Conservation (phyloP, 768 basidiomycete genomes). For the Boletus pseudopeckii region DNA sequence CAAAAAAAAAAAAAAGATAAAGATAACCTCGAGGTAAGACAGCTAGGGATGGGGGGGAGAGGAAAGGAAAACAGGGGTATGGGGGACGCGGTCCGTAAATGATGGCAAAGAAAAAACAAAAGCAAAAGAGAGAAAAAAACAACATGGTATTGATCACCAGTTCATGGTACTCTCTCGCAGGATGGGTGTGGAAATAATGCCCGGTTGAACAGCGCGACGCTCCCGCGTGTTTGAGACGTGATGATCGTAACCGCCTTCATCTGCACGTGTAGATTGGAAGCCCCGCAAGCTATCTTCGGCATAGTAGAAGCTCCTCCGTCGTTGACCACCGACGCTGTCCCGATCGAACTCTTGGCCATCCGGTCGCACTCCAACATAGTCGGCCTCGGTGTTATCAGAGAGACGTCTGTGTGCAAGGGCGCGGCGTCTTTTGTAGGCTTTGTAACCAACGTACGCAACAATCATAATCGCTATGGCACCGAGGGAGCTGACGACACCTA, state of each 20-base stretch:
- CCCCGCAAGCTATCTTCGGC: constrained; percentile 80
- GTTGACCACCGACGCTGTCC: constrained; percentile 68
- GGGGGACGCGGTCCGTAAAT: constrained; percentile 7
- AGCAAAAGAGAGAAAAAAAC: neutral
- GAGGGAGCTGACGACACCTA: constrained; percentile 83
- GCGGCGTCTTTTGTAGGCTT: constrained; percentile 61
- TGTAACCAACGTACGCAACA: constrained; percentile 67
- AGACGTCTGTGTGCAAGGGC: constrained; percentile 72
- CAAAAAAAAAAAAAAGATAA: constrained; percentile 1
- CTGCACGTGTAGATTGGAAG: constrained; percentile 39
- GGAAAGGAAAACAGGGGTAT: constrained; percentile 11
- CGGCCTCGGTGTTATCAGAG: constrained; percentile 43
- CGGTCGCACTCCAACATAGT: constrained; percentile 44
- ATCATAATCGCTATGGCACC: constrained; percentile 75
- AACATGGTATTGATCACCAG: constrained; percentile 48
- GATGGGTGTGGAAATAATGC: constrained; percentile 70
- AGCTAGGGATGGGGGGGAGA: neutral
- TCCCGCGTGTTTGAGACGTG: constrained; percentile 44
- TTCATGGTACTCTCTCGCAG: constrained; percentile 82
- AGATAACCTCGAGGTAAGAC: neutral
- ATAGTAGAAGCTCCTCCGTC: constrained; percentile 80
- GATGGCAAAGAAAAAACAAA: neutral
- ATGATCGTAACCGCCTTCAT: constrained; percentile 38
- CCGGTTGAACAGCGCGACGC: constrained; percentile 57
- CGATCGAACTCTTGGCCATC: constrained; percentile 75